Conservation (phyloP, 345 rosid genomes). For the Citrus maxima region DNA sequence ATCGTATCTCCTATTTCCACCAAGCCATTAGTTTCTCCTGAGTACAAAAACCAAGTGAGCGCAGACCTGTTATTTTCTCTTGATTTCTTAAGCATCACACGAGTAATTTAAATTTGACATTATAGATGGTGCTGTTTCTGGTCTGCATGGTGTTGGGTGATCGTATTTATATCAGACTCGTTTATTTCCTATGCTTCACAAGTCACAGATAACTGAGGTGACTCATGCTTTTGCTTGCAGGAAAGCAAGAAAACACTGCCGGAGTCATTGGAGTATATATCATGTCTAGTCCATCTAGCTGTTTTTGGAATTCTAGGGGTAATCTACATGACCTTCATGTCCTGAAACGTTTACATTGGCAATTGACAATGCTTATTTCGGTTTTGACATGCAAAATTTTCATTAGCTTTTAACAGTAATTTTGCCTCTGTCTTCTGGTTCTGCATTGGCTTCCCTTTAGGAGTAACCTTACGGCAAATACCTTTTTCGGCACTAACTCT, state of each 20-base stretch:
- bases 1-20: constrained; percentile 43
- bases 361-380: not conserved
- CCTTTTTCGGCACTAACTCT: not conserved
- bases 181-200: not conserved
- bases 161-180: not conserved
- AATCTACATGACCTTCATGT: not conserved
- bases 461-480: not conserved
- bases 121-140: not conserved
- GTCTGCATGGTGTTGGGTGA: not conserved
- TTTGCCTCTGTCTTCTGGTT: not conserved
- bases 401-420: not conserved
- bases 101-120: not conserved
- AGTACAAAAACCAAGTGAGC: constrained; percentile 31
- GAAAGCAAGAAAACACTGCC: constrained; percentile 37
- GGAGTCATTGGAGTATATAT: constrained; percentile 44
- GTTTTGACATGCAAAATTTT: not conserved
- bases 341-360: not conserved
- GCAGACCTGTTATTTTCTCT: not conserved
- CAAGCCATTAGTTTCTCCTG: constrained; percentile 36
- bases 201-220: not conserved
- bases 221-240: constrained; percentile 22
- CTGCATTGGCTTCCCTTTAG: not conserved
- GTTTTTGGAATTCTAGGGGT: constrained; percentile 87
- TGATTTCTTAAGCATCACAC: not conserved
- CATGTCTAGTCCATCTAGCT: constrained; percentile 59